These are phyloP conservation scores for Selaginella tamariscina DNA, from an alignment of 75 land plant genomes.

Conservation along the genomic window DNA sequence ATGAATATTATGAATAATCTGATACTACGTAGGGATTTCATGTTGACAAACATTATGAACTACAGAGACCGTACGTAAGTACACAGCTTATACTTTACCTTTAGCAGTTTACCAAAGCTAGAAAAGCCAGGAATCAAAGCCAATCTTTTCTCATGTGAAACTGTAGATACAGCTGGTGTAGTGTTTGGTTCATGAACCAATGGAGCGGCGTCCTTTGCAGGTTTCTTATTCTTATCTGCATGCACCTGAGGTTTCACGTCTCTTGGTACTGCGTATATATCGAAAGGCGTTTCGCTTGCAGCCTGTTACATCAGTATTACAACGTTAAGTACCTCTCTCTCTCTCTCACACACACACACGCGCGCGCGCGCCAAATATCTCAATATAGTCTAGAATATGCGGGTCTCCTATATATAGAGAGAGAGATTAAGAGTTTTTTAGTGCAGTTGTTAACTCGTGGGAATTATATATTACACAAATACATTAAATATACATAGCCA, in stretches of 20 bases:
- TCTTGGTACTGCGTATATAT: slow-evolving; percentile 56
- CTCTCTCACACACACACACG: background rate
- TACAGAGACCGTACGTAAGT: no score
- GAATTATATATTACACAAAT: no score
- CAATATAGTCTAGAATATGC: background rate
- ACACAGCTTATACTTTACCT: no score
- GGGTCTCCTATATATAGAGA: background rate
- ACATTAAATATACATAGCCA: no score
- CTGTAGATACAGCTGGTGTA: slow-evolving; percentile 32
- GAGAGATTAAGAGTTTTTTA: no score
- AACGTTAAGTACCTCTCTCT: background rate
- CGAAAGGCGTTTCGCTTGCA: slow-evolving; percentile 76
- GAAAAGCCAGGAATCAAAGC: slow-evolving; percentile 72
- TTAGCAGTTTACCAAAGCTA: slow-evolving; percentile 83
- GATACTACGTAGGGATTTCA: no score
- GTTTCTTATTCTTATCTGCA: slow-evolving; percentile 80
- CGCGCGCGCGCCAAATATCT: slow-evolving; percentile 13
- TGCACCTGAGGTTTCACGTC: slow-evolving; percentile 67
- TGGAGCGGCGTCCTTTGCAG: slow-evolving; percentile 29
- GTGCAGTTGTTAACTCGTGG: no score
- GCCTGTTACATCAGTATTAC: slow-evolving; percentile 30
- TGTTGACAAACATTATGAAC: no score
- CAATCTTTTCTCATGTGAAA: slow-evolving; percentile 69
- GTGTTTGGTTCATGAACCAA: slow-evolving; percentile 32
- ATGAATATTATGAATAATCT: no score